Conservation (phyloP, 345 rosid genomes). For the Cardamine chenopodiifolia region DNA sequence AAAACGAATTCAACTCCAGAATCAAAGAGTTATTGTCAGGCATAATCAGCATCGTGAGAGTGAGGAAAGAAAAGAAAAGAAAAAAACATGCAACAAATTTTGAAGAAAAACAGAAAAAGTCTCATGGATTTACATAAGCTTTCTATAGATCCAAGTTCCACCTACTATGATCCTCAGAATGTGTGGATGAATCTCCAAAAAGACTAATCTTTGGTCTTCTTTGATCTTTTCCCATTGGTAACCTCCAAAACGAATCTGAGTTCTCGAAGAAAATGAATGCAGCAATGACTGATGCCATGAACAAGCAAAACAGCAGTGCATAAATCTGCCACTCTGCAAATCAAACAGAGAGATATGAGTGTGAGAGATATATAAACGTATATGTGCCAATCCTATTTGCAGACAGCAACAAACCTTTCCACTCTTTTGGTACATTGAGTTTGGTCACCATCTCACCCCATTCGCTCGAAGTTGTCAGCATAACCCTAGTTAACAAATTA, state of each 20-base stretch:
- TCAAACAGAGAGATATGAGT: not conserved
- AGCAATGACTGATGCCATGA: constrained; percentile 73
- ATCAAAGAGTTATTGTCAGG: constrained; percentile 18
- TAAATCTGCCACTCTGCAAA: constrained; percentile 96
- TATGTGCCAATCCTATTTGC: not conserved
- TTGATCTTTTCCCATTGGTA: constrained; percentile 62
- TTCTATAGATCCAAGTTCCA: constrained; percentile 65
- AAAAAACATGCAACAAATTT: constrained; percentile 8
- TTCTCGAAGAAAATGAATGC: constrained; percentile 84
- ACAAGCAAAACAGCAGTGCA: constrained; percentile 67
- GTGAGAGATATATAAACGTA: not conserved
- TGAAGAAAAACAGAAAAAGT: not conserved
- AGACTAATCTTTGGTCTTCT: constrained; percentile 56
- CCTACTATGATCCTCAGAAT: constrained; percentile 66
- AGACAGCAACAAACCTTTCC: constrained; percentile 67
- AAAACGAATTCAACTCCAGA: not conserved
- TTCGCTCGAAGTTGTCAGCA: constrained; percentile 71
- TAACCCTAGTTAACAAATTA: constrained; percentile 53
- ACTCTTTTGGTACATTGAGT: constrained; percentile 86
- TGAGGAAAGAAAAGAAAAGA: not conserved
- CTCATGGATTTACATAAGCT: constrained; percentile 44
- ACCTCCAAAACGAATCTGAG: constrained; percentile 83
- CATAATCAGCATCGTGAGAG: constrained; percentile 1
- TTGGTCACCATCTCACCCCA: constrained; percentile 90
- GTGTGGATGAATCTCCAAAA: constrained; percentile 61